phyloP scores from a whole-genome alignment of 2,329 filamentous ascomycete species.

The Ophiostoma piceae region DNA sequence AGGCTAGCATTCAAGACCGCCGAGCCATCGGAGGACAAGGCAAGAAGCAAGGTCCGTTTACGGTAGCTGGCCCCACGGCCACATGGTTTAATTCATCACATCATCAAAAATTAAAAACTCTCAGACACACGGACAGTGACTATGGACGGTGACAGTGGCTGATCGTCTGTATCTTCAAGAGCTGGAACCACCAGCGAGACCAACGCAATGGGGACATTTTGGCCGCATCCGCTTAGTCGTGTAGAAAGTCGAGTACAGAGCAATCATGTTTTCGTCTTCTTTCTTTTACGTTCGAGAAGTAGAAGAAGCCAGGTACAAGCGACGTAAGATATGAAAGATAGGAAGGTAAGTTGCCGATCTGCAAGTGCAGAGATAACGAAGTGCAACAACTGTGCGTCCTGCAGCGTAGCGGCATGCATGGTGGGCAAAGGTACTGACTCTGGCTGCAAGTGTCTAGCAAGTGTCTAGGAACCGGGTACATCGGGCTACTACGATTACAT shows the following conservation, averaged over 20 bases:
- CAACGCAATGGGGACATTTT: neutral
- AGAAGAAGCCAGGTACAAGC: conserved; percentile 8
- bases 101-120: neutral
- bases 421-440: neutral
- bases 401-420: neutral
- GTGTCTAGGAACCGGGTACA: too few species aligned
- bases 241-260: neutral
- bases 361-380: neutral
- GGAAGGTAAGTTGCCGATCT: neutral
- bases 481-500: neutral
- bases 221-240: conserved; percentile 6
- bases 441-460: neutral
- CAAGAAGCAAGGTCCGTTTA: neutral
- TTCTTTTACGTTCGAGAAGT: neutral
- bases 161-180: neutral
- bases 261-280: neutral
- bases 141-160: neutral
- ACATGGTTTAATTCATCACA: neutral
- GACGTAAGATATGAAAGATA: neutral
- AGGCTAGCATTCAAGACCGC: neutral
- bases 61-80: neutral
- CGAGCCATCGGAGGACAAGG: neutral
- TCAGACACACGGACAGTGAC: neutral
- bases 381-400: neutral
- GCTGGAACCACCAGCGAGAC: neutral